phyloP scores from a whole-genome alignment of 805 yeast genomes.

The Trichomonascus vanleenenianus region DNA sequence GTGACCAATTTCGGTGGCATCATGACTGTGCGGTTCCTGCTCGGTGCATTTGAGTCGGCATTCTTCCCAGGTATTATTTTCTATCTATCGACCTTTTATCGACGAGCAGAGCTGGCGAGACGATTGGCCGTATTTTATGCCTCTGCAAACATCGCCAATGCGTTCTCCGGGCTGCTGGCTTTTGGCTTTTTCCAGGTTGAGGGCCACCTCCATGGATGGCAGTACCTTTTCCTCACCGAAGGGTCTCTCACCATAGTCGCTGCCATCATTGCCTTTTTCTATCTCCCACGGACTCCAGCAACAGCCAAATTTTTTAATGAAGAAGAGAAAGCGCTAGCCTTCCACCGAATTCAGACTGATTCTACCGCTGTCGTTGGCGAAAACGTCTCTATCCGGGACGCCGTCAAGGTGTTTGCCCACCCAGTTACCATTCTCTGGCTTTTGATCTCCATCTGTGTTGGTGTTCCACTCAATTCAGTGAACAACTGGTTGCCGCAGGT shows the following conservation, averaged over 20 bases:
- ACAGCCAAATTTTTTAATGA: constrained; percentile 33
- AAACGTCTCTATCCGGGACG: constrained; percentile 33
- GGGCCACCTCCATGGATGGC: constrained; percentile 39
- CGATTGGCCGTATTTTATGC: constrained; percentile 43
- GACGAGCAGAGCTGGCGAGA: constrained; percentile 41
- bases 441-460: constrained; percentile 37
- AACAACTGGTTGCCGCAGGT: constrained; percentile 49
- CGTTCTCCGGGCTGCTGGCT: constrained; percentile 51
- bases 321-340: constrained; percentile 40
- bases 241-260: constrained; percentile 35
- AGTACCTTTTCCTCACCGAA: constrained; percentile 39
- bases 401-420: constrained; percentile 37
- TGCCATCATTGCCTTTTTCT: constrained; percentile 30
- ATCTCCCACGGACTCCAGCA: constrained; percentile 34
- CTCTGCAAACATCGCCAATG: constrained; percentile 47
- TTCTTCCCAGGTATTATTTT: constrained; percentile 43
- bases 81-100: constrained; percentile 40
- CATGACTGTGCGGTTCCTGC: constrained; percentile 39
- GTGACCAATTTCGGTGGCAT: constrained; percentile 38
- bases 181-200: constrained; percentile 43
- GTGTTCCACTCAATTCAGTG: constrained; percentile 43
- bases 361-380: constrained; percentile 36
- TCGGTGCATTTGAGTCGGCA: constrained; percentile 48
- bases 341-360: constrained; percentile 39
- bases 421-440: constrained; percentile 41